phyloP scores from a whole-genome alignment of 805 yeast species.

The Zygosaccharomyces bisporus region DNA sequence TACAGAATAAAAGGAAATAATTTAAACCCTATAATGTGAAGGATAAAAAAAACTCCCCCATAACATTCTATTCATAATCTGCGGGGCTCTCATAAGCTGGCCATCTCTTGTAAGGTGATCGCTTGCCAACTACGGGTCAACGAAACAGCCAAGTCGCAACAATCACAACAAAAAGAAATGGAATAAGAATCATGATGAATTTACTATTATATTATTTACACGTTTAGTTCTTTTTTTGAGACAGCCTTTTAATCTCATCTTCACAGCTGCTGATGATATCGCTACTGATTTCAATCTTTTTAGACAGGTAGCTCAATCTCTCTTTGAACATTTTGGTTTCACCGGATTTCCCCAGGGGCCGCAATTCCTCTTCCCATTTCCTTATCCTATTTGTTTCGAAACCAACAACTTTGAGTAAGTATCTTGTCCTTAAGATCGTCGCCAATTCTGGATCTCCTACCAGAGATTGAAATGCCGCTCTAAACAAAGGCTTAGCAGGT shows the following conservation, averaged over 20 bases:
- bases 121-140: too few relatives aligned
- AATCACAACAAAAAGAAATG: too few relatives aligned
- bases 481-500: conserved; percentile 82
- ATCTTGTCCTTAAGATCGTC: conserved; percentile 61
- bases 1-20: too few relatives aligned
- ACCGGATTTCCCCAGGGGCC: conserved; percentile 49
- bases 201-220: background rate
- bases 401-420: conserved; percentile 50
- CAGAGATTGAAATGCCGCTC: conserved; percentile 72
- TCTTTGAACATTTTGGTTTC: conserved; percentile 53
- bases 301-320: conserved; percentile 62
- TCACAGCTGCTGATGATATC: conserved; percentile 48
- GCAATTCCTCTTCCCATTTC: conserved; percentile 68
- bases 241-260: conserved; percentile 37
- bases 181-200: background rate
- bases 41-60: too few relatives aligned
- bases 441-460: conserved; percentile 53
- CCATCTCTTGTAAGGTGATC: too few relatives aligned
- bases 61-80: too few relatives aligned
- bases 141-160: too few relatives aligned
- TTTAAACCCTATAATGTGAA: too few relatives aligned
- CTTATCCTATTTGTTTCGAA: conserved; percentile 60
- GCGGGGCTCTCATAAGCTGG: too few relatives aligned
- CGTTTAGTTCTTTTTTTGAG: conserved; percentile 15
- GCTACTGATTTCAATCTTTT: conserved; percentile 62